A percentile compares a stretch with the other conserved stretches of the same genome.
phyloP scores from a whole-genome alignment of 1,284 basidiomycete species.

The Cryptococcus maquisensis region DNA sequence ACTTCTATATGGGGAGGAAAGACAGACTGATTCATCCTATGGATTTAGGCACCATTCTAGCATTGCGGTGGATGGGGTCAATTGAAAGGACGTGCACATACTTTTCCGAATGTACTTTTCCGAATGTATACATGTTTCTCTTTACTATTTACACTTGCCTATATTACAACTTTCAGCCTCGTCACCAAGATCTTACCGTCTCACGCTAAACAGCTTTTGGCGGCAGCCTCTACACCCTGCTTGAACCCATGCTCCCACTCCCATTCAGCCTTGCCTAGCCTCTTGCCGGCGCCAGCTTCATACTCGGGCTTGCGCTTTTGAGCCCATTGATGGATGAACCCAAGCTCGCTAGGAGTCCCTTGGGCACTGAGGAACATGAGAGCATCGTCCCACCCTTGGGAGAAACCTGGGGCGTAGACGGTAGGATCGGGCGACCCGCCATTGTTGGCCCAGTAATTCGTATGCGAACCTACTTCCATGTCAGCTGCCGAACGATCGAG shows the following conservation, averaged over 20 bases:
- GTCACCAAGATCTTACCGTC: neutral
- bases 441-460: constrained; percentile 58
- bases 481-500: neutral
- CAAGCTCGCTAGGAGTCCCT: constrained; percentile 55
- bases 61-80: constrained; percentile 24
- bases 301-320: constrained; percentile 55
- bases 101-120: neutral
- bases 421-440: constrained; percentile 58
- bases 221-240: constrained; percentile 50
- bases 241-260: constrained; percentile 52
- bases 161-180: neutral
- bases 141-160: neutral
- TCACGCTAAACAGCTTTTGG: constrained; percentile 12
- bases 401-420: constrained; percentile 64
- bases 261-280: constrained; percentile 55
- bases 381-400: constrained; percentile 67
- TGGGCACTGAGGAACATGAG: constrained; percentile 53
- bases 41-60: constrained; percentile 40
- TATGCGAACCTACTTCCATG: constrained; percentile 53
- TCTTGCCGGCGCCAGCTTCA: constrained; percentile 39
- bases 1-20: constrained; percentile 37
- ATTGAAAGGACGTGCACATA: constrained; percentile 37
- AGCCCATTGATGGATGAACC: constrained; percentile 61
- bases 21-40: constrained; percentile 29
- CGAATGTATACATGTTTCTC: neutral